Percentiles rank a stretch among this genome's conserved stretches.
Evolutionary conservation across 768 basidiomycete genomes (phyloP).

Genomic region (Pleurotus giganteus): DNA sequence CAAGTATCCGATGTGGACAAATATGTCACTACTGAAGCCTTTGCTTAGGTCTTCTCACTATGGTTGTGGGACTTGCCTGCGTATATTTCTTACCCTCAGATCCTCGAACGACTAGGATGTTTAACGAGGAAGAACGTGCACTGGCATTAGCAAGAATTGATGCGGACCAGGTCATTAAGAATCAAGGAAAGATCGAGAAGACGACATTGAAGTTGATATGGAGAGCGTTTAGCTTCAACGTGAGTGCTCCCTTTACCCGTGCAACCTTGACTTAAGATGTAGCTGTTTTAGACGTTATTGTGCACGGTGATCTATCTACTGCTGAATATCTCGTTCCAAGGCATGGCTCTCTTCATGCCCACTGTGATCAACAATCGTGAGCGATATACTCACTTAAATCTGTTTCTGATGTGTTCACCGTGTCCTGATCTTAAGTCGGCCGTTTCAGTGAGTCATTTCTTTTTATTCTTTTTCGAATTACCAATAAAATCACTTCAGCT

Average conservation of each 20-base stretch:
- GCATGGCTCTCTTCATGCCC: constrained; percentile 41
- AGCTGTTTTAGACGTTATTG: constrained; percentile 24
- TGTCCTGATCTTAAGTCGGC: constrained; percentile 23
- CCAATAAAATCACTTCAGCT: background rate
- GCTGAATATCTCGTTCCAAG: constrained; percentile 44
- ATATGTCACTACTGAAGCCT: no score
- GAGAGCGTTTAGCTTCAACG: constrained; percentile 18
- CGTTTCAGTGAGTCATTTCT: constrained; percentile 31
- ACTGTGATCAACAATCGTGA: constrained; percentile 42
- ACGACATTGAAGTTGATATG: constrained; percentile 23
- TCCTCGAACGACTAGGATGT: constrained; percentile 23
- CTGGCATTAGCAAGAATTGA: constrained; percentile 28
- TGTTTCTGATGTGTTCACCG: background rate
- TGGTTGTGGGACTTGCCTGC: constrained; percentile 22
- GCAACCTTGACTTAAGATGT: background rate
- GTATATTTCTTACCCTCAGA: constrained; percentile 27
- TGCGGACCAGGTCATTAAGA: constrained; percentile 28
- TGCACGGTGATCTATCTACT: constrained; percentile 29
- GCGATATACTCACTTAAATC: constrained; percentile 17
- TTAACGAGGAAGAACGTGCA: constrained; percentile 25
- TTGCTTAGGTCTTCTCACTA: constrained; percentile 30
- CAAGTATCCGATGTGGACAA: background rate
- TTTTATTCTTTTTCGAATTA: background rate
- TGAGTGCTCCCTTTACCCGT: background rate
- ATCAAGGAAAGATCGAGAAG: constrained; percentile 24